Conservation (phyloP, 345 rosid species). For the Citrus medica region DNA sequence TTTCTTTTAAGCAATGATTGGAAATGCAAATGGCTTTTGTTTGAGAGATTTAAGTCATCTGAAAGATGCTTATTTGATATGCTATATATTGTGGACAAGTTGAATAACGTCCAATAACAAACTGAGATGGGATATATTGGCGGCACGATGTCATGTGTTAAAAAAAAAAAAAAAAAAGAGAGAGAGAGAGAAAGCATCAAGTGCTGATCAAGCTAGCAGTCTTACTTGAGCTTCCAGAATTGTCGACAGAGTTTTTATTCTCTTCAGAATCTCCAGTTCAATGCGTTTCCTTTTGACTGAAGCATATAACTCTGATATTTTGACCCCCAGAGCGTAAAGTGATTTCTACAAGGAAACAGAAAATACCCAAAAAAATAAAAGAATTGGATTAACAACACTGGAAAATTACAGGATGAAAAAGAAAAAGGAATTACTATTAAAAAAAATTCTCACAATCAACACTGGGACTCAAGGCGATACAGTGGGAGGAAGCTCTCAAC, state of each 20-base stretch:
- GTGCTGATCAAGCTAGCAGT: not conserved
- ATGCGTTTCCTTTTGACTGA: constrained; percentile 60
- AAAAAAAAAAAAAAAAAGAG: not conserved
- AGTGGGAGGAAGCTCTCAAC: not conserved
- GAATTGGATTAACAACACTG: not conserved
- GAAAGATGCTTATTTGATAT: not conserved
- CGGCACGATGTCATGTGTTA: too few relatives aligned
- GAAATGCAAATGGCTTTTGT: not conserved
- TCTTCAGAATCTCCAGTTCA: constrained; percentile 44
- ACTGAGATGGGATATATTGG: not conserved
- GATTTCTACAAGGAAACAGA: constrained; percentile 43
- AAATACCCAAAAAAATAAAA: not conserved
- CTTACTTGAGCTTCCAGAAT: constrained; percentile 77
- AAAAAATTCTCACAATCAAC: not conserved
- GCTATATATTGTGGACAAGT: not conserved
- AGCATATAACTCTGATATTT: constrained; percentile 52
- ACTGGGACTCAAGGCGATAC: too few relatives aligned
- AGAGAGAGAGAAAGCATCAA: not conserved
- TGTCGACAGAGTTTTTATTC: constrained; percentile 38
- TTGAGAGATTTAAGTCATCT: not conserved
- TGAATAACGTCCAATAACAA: not conserved
- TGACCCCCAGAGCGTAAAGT: constrained; percentile 53
- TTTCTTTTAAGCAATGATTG: not conserved
- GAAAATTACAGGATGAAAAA: not conserved
- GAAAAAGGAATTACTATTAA: not conserved